Percentiles rank a stretch among this genome's conserved stretches.
These are phyloP conservation scores for Cutaneotrichosporon sp. DNA, from an alignment of 1,284 basidiomycete species.

Conservation along the genomic window DNA sequence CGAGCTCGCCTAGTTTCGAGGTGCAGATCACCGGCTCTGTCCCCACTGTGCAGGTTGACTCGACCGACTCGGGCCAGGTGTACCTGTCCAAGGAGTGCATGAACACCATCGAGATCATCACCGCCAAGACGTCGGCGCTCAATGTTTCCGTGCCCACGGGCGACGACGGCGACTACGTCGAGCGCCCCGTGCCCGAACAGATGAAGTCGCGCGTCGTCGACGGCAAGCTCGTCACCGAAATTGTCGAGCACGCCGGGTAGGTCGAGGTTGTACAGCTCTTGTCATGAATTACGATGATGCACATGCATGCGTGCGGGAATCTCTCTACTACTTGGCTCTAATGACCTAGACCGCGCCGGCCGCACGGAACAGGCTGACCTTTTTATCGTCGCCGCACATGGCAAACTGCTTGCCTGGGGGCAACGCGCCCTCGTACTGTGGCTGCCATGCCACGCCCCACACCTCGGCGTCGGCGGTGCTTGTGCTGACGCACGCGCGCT, in stretches of 20 bases:
- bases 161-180: conserved; percentile 83
- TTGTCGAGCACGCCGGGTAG: conserved; percentile 82
- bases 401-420: conserved; percentile 59
- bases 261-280: neutral
- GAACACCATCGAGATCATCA: conserved; percentile 72
- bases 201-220: conserved; percentile 74
- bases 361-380: conserved; percentile 58
- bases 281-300: neutral
- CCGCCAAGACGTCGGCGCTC: conserved; percentile 89
- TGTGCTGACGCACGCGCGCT: conserved; percentile 70
- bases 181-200: conserved; percentile 93
- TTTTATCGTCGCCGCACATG: conserved; percentile 71
- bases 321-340: neutral
- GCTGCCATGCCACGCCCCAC: conserved; percentile 79
- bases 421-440: conserved; percentile 55
- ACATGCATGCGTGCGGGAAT: neutral
- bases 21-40: conserved; percentile 84
- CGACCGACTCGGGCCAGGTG: conserved; percentile 90
- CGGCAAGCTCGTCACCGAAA: conserved; percentile 79
- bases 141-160: conserved; percentile 81
- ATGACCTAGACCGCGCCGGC: conserved; percentile 29
- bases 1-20: conserved; percentile 85
- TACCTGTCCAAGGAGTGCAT: conserved; percentile 83
- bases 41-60: conserved; percentile 90
- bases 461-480: conserved; percentile 72